A percentile compares a stretch with the other conserved stretches of the same genome.
These are phyloP conservation scores for Colletotrichum kahawae DNA, from an alignment of 2,329 filamentous ascomycete genomes.

Conservation along the genomic window DNA sequence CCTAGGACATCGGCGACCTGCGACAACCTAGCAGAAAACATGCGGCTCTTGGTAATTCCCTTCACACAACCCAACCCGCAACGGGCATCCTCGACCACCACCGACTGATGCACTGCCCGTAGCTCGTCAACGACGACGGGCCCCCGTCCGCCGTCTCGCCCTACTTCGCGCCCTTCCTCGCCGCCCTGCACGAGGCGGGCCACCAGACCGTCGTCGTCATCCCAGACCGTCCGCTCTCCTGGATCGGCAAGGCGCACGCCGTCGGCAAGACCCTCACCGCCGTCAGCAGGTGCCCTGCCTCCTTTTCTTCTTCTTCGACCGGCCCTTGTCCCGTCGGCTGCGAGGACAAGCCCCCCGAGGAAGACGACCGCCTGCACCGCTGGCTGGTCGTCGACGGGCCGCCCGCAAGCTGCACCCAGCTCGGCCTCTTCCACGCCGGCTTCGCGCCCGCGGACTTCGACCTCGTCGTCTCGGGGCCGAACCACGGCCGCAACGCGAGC, in stretches of 20 bases:
- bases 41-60: conserved; percentile 19
- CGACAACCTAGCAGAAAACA: not conserved
- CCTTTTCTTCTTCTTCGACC: not conserved
- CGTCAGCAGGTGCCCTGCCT: conserved; percentile 16
- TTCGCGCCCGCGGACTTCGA: conserved; percentile 45
- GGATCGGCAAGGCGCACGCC: conserved; percentile 80
- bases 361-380: conserved; percentile 47
- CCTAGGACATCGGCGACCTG: conserved; percentile 3
- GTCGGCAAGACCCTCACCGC: conserved; percentile 65
- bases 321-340: conserved; percentile 28
- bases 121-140: conserved; percentile 60
- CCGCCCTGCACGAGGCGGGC: conserved; percentile 59
- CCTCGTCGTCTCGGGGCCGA: conserved; percentile 63
- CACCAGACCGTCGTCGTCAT: conserved; percentile 74
- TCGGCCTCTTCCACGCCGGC: conserved; percentile 60
- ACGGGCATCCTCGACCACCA: not conserved
- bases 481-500: conserved; percentile 67
- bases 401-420: conserved; percentile 64
- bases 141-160: conserved; percentile 64
- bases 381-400: conserved; percentile 66
- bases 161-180: conserved; percentile 62
- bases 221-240: conserved; percentile 73
- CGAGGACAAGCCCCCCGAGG: conserved; percentile 31
- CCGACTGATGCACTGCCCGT: not conserved
- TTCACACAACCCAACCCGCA: not conserved